These are phyloP conservation scores for Parastagonospora avenae DNA, from an alignment of 2,329 filamentous ascomycete genomes.

Conservation along the genomic window DNA sequence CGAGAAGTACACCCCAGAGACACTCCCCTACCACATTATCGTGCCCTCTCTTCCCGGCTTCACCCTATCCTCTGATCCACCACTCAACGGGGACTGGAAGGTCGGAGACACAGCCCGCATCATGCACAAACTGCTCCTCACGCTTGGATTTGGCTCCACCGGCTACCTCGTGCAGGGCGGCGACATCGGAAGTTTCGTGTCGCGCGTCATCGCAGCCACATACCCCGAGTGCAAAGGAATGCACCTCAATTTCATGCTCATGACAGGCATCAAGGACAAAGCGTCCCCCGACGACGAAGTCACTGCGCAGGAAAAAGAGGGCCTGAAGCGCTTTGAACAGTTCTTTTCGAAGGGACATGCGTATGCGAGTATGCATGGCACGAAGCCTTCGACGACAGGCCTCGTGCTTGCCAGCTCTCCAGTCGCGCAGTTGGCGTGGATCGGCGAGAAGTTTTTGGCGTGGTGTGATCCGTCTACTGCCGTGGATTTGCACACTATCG, in stretches of 20 bases:
- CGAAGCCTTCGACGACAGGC: slow-evolving; percentile 62
- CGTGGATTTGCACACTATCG: slow-evolving; percentile 50
- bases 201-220: slow-evolving; percentile 49
- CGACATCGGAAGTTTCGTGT: slow-evolving; percentile 58
- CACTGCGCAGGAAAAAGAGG: slow-evolving; percentile 45
- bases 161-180: slow-evolving; percentile 62
- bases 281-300: slow-evolving; percentile 21
- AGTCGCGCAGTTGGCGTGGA: slow-evolving; percentile 62
- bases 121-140: slow-evolving; percentile 59
- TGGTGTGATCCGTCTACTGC: slow-evolving; percentile 54
- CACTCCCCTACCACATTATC: slow-evolving; percentile 63
- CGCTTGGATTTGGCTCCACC: slow-evolving; percentile 55
- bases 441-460: slow-evolving; percentile 62
- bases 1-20: slow-evolving; percentile 55
- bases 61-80: slow-evolving; percentile 56
- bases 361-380: slow-evolving; percentile 61
- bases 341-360: slow-evolving; percentile 53
- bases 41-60: slow-evolving; percentile 63
- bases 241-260: slow-evolving; percentile 39
- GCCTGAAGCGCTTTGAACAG: slow-evolving; percentile 43
- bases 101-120: slow-evolving; percentile 49
- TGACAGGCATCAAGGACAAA: slow-evolving; percentile 20
- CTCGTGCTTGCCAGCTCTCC: slow-evolving; percentile 60
- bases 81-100: slow-evolving; percentile 52
- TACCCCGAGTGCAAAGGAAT: slow-evolving; percentile 56